Conservation (phyloP, 352 stramenopile species). For the Lagenidium giganteum region DNA sequence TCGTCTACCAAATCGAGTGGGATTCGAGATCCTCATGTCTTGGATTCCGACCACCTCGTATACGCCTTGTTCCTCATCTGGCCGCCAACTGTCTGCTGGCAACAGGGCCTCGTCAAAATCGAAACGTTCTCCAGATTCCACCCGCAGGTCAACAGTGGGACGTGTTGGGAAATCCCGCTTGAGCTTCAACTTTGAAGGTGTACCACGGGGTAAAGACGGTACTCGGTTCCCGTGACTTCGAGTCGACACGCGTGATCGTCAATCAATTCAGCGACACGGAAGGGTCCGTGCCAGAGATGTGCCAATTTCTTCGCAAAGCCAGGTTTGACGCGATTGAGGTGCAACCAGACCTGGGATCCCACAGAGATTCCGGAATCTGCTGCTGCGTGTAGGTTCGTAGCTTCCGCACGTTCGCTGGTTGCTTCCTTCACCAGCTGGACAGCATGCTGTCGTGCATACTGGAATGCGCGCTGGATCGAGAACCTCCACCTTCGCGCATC, state of each 20-base stretch:
- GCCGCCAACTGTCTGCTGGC: neutral
- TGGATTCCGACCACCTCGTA: neutral
- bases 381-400: neutral
- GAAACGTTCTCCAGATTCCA: neutral
- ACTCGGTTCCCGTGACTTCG: constrained; percentile 2
- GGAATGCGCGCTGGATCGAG: constrained; percentile 2
- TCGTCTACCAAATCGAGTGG: neutral
- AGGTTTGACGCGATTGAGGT: constrained; percentile 1
- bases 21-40: too few species aligned
- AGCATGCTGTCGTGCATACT: neutral
- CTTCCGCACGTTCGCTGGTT: neutral
- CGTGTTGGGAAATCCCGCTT: constrained; percentile 1
- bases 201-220: constrained; percentile 1
- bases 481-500: neutral
- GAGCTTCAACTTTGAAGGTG: constrained; percentile 5
- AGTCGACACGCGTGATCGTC: constrained; percentile 1
- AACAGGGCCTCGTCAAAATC: neutral
- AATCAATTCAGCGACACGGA: constrained; percentile 1
- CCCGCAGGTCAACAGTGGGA: neutral
- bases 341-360: constrained; percentile 1
- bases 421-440: too few species aligned
- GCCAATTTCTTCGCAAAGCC: constrained; percentile 7
- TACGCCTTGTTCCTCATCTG: neutral
- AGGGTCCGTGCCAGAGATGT: constrained; percentile 6
- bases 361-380: neutral